Evolutionary conservation across 805 yeast genomes (phyloP).

Genomic region (Wickerhamiella azyma): DNA sequence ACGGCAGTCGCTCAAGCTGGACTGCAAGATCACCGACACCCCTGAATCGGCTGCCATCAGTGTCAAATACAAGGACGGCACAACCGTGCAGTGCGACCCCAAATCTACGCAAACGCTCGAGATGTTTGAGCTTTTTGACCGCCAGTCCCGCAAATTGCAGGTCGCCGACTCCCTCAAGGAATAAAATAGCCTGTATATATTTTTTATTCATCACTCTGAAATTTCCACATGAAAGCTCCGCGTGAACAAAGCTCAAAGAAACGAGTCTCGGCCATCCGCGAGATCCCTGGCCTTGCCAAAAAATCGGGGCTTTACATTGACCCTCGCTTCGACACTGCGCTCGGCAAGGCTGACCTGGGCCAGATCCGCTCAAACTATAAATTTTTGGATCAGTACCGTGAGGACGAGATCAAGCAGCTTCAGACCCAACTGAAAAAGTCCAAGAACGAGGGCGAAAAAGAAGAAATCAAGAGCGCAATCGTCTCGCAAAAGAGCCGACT

Average conservation of each 20-base stretch:
- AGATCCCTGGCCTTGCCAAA: slow-evolving; percentile 37
- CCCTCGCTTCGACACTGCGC: slow-evolving; percentile 80
- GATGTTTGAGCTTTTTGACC: slow-evolving; percentile 52
- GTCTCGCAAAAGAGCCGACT: slow-evolving; percentile 29
- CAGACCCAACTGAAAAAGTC: slow-evolving; percentile 30
- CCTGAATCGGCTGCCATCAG: slow-evolving; percentile 36
- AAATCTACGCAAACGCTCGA: slow-evolving; percentile 41
- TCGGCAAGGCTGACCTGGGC: slow-evolving; percentile 64
- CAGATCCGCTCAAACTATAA: slow-evolving; percentile 63
- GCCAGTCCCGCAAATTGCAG: slow-evolving; percentile 68
- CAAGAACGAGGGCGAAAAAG: slow-evolving; percentile 36
- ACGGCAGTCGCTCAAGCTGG: slow-evolving; percentile 47
- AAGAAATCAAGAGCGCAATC: slow-evolving; percentile 23
- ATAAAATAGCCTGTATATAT: slow-evolving; percentile 6
- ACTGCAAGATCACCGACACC: slow-evolving; percentile 43
- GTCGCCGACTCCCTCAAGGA: slow-evolving; percentile 39
- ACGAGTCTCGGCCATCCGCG: slow-evolving; percentile 56
- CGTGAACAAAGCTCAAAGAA: slow-evolving; percentile 60
- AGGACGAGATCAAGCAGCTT: slow-evolving; percentile 53
- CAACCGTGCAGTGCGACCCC: slow-evolving; percentile 56
- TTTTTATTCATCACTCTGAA: not conserved
- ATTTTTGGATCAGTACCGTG: slow-evolving; percentile 76
- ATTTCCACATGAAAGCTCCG: slow-evolving; percentile 68
- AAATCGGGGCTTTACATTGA: slow-evolving; percentile 46
- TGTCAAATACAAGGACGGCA: slow-evolving; percentile 74